Evolutionary conservation across 495 filamentous ascomycete species (phyloP).

Genomic region (Chaetomium cochliodes): DNA sequence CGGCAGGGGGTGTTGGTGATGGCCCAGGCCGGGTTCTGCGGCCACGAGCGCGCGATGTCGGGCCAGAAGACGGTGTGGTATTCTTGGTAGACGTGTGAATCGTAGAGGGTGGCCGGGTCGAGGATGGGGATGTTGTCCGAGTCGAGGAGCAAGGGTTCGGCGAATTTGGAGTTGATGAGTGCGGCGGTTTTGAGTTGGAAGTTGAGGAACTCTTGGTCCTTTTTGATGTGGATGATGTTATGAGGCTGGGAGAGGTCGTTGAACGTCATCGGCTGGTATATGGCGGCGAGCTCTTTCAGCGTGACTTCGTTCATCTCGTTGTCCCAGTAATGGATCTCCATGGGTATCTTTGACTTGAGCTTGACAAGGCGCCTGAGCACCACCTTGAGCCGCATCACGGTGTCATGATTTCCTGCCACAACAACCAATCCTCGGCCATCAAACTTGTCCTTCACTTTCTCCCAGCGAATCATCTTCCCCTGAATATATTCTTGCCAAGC

Average conservation of each 20-base stretch:
- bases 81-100: slow-evolving; percentile 29
- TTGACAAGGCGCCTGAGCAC: slow-evolving; percentile 27
- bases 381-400: slow-evolving; percentile 28
- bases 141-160: slow-evolving; percentile 19
- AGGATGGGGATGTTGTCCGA: slow-evolving; percentile 26
- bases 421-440: slow-evolving; percentile 34
- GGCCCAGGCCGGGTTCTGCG: slow-evolving; percentile 34
- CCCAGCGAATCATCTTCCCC: slow-evolving; percentile 22
- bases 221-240: slow-evolving; percentile 30
- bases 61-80: slow-evolving; percentile 36
- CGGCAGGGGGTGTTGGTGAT: slow-evolving; percentile 31
- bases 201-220: slow-evolving; percentile 26
- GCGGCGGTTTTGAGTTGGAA: slow-evolving; percentile 30
- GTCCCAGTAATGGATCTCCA: slow-evolving; percentile 37
- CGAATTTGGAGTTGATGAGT: slow-evolving; percentile 14
- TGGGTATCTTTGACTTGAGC: slow-evolving; percentile 26
- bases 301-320: slow-evolving; percentile 26
- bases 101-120: slow-evolving; percentile 32
- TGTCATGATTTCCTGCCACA: slow-evolving; percentile 30
- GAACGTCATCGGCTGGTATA: slow-evolving; percentile 28
- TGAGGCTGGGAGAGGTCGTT: slow-evolving; percentile 31
- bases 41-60: slow-evolving; percentile 33
- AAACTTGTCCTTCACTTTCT: slow-evolving; percentile 25
- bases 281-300: slow-evolving; percentile 14
- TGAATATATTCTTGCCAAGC: slow-evolving; percentile 29